A percentile compares a stretch with the other conserved stretches of the same genome.
Conservation (phyloP, 495 filamentous ascomycete genomes). For the Penicillium chermesinum region DNA sequence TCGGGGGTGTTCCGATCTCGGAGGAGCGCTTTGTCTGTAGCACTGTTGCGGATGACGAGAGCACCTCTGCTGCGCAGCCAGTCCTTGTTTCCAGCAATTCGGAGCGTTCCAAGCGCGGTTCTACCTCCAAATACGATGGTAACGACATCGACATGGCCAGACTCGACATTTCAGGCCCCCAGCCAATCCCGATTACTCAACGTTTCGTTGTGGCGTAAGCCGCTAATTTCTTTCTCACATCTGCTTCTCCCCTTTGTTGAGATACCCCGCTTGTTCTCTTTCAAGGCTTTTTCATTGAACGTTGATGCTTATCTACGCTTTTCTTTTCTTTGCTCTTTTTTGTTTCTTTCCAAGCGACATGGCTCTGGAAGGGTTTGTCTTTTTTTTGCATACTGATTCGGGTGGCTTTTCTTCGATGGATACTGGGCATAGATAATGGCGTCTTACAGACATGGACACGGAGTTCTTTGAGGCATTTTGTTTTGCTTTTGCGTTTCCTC, state of each 20-base stretch:
- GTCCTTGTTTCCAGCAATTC: constrained; percentile 18
- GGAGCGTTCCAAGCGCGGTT: constrained; percentile 16
- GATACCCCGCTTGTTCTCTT: constrained; percentile 19
- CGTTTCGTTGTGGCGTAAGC: constrained; percentile 38
- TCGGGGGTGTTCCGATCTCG: constrained; percentile 40
- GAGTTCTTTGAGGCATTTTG: constrained; percentile 19
- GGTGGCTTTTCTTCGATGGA: constrained; percentile 11
- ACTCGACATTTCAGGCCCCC: constrained; percentile 34
- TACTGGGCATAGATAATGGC: constrained; percentile 39
- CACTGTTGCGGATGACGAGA: constrained; percentile 33
- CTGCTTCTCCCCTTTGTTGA: constrained; percentile 14
- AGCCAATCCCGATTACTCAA: constrained; percentile 43
- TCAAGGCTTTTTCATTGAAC: constrained; percentile 6
- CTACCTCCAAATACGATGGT: constrained; percentile 23
- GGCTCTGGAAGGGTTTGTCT: too few relatives aligned
- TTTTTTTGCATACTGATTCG: constrained; percentile 9
- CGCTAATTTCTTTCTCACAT: constrained; percentile 3
- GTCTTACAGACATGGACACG: constrained; percentile 29
- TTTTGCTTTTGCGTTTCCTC: constrained; percentile 9
- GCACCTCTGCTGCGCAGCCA: constrained; percentile 13
- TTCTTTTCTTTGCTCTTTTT: constrained; percentile 9
- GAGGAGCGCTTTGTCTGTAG: constrained; percentile 44
- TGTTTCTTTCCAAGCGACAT: constrained; percentile 7
- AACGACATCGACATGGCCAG: constrained; percentile 34
- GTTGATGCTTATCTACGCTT: constrained; percentile 4